Evolutionary conservation across 2,329 filamentous ascomycete species (phyloP).

Genomic region (Dactylellina cionopaga): DNA sequence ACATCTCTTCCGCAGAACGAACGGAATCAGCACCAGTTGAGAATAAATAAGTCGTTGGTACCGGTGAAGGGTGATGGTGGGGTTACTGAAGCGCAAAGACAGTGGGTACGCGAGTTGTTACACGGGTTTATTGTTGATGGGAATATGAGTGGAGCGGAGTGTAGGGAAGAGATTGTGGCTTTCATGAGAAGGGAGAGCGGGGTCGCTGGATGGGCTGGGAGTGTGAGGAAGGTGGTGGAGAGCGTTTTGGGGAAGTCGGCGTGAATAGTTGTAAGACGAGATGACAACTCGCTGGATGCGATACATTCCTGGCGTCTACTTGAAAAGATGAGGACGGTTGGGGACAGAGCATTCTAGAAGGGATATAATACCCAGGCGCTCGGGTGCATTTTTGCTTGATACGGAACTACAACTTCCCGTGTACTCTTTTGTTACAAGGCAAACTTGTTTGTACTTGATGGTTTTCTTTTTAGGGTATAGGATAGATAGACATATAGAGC

Average conservation of each 20-base stretch:
- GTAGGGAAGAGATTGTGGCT: slow-evolving; percentile 54
- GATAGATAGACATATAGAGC: no score
- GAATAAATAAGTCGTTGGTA: slow-evolving; percentile 52
- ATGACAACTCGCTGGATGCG: no score
- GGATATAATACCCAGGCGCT: no score
- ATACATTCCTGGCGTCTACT: no score
- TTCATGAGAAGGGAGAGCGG: slow-evolving; percentile 57
- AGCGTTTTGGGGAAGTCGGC: slow-evolving; percentile 32
- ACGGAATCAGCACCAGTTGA: slow-evolving; percentile 45
- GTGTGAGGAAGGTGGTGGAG: slow-evolving; percentile 55
- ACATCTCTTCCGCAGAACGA: slow-evolving; percentile 50
- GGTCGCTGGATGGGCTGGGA: slow-evolving; percentile 55
- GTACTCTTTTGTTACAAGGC: no score
- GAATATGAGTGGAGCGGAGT: slow-evolving; percentile 39
- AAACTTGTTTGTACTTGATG: no score
- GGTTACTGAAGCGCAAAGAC: slow-evolving; percentile 47
- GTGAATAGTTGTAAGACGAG: no score
- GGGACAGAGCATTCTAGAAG: no score
- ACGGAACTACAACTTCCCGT: no score
- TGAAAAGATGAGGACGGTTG: no score
- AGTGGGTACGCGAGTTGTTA: slow-evolving; percentile 53
- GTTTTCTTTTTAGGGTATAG: no score
- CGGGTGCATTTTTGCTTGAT: no score
- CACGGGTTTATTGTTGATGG: slow-evolving; percentile 51
- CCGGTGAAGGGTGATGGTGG: slow-evolving; percentile 17